Evolutionary conservation across 441 rosid genomes (phyloP), one percentile per base, ranked within the genome.

Genomic region (Croton setiger): DNA sequence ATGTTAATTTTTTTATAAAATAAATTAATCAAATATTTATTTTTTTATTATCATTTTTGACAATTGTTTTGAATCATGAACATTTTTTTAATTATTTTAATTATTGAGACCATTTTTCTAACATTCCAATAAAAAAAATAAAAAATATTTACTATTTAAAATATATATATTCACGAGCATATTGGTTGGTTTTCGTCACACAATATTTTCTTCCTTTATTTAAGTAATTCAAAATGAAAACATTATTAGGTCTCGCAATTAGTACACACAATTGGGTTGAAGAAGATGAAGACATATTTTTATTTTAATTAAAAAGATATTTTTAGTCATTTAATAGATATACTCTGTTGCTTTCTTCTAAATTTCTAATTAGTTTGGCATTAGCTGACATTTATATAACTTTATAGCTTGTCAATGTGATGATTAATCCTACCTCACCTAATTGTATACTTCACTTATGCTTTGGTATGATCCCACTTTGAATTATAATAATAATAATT

Each of bases 181-280:
- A n/a, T n/a, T n/a, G n/a, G n/a, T n/a, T n/a, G n/a, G n/a, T 27
- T 27, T 27, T 27, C 31, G 2, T 27, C 31, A 27, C 31, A 27
- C 31, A 27, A 27, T 2, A 41, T 14, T 49, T 37, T 54, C n/a
- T 49, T 37, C 44, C n/a, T 43, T 61, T 0, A 17, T 27, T 61
- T 0, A 17, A 59, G 64, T 62, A 36, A 47, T 45, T 49, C 36
- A 49, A 49, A n/a, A n/a, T n/a, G n/a, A 51, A 51, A 18, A 53
- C 55, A 23, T 47, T 47, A 37, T 10, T 17, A 48, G 45, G 68
- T 58, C 43, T 47, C 69, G n/a, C n/a, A n/a, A n/a, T n/a, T n/a
- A 14, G 44, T 17, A 21, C 9, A 35, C 58, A 39, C 64, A 27
- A 43, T 51, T 63, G 79, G 62, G 54, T 68, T 59, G 43, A 27